These are phyloP conservation scores for Hyparrhenia diplandra DNA, from an alignment of 176 grass and related monocot species.

Conservation along the genomic window DNA sequence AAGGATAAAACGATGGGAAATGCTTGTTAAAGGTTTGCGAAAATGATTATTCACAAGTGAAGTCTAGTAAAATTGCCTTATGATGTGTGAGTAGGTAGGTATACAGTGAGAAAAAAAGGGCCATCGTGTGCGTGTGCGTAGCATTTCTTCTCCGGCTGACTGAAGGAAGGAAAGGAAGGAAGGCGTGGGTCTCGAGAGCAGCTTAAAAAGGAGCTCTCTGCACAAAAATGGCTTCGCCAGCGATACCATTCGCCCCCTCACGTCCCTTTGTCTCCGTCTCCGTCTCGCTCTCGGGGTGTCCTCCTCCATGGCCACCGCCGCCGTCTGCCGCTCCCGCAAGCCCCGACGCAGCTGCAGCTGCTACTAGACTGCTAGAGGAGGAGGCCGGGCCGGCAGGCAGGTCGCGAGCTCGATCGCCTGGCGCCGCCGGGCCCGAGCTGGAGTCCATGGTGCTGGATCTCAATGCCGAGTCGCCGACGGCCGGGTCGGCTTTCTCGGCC, in stretches of 20 bases:
- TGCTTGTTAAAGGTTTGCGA: too few species aligned
- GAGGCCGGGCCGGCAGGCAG: neutral
- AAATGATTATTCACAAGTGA: too few species aligned
- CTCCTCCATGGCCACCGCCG: neutral
- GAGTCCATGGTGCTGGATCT: conserved; percentile 74
- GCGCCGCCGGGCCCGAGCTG: neutral
- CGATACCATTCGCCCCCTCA: conserved; percentile 37
- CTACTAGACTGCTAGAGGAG: neutral
- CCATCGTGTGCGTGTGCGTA: neutral
- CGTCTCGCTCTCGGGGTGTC: too few species aligned
- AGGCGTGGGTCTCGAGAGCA: conserved; percentile 17
- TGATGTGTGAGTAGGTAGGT: too few species aligned
- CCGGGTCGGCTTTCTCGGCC: conserved; percentile 22
- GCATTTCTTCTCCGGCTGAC: neutral
- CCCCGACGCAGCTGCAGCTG: neutral
- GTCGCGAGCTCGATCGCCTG: neutral
- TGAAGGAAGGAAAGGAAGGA: too few species aligned
- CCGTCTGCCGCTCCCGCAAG: neutral
- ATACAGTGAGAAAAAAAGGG: neutral
- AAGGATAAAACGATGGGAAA: too few species aligned
- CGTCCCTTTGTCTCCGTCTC: conserved; percentile 25
- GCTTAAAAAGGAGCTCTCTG: conserved; percentile 21
- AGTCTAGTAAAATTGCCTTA: too few species aligned
- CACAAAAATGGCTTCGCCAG: conserved; percentile 27
- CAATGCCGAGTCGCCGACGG: conserved; percentile 54